Percentiles rank a stretch among this genome's conserved stretches.
phyloP scores from a whole-genome alignment of 208 protist species.

The Leishmania mexicana region DNA sequence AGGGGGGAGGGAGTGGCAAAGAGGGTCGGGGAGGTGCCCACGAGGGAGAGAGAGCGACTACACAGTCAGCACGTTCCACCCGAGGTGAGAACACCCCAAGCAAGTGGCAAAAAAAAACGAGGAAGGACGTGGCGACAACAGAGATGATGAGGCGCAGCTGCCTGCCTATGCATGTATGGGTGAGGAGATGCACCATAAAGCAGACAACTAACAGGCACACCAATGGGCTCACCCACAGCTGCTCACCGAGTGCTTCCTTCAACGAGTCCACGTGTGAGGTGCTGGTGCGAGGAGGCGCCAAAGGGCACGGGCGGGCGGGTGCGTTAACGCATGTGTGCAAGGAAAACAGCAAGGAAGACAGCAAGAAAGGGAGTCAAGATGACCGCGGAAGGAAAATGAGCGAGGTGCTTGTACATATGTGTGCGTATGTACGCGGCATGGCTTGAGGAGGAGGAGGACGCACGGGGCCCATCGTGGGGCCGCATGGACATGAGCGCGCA shows the following conservation, averaged over 20 bases:
- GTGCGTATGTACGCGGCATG: not conserved
- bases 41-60: not conserved
- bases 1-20: not conserved
- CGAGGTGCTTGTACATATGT: not conserved
- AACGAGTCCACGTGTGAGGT: not conserved
- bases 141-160: not conserved
- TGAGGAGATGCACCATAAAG: not conserved
- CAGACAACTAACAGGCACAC: not conserved
- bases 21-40: not conserved
- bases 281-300: not conserved
- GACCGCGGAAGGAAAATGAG: not conserved
- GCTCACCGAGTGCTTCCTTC: not conserved
- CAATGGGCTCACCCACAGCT: not conserved
- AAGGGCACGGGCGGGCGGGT: not conserved
- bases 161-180: not conserved
- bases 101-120: not conserved
- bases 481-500: not conserved
- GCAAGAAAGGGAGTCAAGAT: not conserved
- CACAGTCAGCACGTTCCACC: not conserved
- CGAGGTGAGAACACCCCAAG: not conserved
- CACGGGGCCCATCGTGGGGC: not conserved
- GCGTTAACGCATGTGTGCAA: not conserved
- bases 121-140: not conserved
- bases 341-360: not conserved
- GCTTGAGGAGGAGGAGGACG: not conserved